A percentile compares a stretch with the other conserved stretches of the same genome.
phyloP scores from a whole-genome alignment of 768 basidiomycete genomes.

The Amanita polypyramis region DNA sequence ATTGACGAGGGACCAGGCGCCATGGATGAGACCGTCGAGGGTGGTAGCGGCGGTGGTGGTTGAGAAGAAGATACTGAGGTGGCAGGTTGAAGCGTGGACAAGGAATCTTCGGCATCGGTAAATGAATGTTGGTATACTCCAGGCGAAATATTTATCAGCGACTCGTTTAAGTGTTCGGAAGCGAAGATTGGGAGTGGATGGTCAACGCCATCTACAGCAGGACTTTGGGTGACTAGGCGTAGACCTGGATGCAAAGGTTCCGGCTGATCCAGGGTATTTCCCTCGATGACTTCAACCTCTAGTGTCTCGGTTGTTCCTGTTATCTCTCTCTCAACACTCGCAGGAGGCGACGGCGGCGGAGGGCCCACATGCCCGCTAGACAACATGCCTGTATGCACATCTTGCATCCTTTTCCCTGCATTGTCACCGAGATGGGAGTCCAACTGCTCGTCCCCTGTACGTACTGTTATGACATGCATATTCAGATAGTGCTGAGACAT shows the following conservation, averaged over 20 bases:
- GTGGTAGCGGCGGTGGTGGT: background rate
- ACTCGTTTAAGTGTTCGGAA: background rate
- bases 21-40: background rate
- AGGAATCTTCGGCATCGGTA: slow-evolving; percentile 1
- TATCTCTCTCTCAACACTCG: slow-evolving; percentile 19
- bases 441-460: background rate
- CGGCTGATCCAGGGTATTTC: background rate
- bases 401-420: background rate
- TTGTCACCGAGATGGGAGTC: background rate
- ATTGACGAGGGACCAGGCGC: slow-evolving; percentile 10
- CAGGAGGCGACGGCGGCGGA: slow-evolving; percentile 39
- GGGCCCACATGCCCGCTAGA: slow-evolving; percentile 29
- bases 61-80: slow-evolving; percentile 6
- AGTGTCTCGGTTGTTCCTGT: slow-evolving; percentile 9
- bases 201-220: background rate
- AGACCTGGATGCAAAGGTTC: background rate
- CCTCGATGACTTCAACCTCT: background rate
- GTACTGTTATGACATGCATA: background rate
- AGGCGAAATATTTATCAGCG: background rate
- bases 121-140: background rate
- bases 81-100: background rate
- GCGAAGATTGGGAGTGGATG: background rate
- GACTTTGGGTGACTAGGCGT: background rate
- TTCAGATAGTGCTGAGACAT: background rate
- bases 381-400: background rate